Evolutionary conservation across 1,139 yeast species (phyloP).

Genomic region (Scheffersomyces segobiensis): DNA sequence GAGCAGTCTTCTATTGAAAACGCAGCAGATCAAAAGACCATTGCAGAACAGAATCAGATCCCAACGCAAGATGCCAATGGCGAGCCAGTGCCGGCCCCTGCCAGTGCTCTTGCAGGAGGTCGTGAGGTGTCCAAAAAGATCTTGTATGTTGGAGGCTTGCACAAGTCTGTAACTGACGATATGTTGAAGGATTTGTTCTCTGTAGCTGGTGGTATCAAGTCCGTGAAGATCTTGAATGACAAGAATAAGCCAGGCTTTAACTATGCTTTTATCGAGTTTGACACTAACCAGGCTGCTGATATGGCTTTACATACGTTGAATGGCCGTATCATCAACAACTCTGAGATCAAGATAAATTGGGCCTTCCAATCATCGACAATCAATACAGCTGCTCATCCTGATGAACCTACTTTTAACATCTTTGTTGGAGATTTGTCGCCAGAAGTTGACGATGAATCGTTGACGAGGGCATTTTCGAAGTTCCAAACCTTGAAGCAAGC

Average conservation of each 20-base stretch:
- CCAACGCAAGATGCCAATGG: constrained; percentile 1
- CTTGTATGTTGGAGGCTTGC: constrained; percentile 76
- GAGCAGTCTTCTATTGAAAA: constrained; percentile 1
- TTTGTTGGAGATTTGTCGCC: constrained; percentile 87
- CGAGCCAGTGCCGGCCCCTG: constrained; percentile 35
- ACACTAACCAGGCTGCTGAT: constrained; percentile 57
- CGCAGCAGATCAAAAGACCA: constrained; percentile 6
- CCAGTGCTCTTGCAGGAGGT: constrained; percentile 77
- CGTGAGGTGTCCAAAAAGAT: constrained; percentile 74
- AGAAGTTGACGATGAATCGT: constrained; percentile 78
- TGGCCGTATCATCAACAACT: constrained; percentile 53
- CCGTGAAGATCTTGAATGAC: constrained; percentile 71
- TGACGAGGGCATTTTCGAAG: constrained; percentile 58
- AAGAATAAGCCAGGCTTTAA: constrained; percentile 73
- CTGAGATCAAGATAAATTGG: constrained; percentile 70
- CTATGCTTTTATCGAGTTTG: constrained; percentile 84
- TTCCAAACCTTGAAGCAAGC: constrained; percentile 74
- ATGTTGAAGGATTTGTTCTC: constrained; percentile 60
- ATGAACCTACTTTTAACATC: constrained; percentile 59
- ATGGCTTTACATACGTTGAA: constrained; percentile 62
- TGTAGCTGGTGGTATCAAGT: constrained; percentile 58
- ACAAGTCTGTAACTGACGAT: constrained; percentile 65
- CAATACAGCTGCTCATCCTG: constrained; percentile 54
- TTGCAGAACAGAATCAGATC: background rate
- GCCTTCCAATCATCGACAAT: constrained; percentile 69